Conservation (phyloP, 2,329 filamentous ascomycete species). For the Cytospora schulzeri region DNA sequence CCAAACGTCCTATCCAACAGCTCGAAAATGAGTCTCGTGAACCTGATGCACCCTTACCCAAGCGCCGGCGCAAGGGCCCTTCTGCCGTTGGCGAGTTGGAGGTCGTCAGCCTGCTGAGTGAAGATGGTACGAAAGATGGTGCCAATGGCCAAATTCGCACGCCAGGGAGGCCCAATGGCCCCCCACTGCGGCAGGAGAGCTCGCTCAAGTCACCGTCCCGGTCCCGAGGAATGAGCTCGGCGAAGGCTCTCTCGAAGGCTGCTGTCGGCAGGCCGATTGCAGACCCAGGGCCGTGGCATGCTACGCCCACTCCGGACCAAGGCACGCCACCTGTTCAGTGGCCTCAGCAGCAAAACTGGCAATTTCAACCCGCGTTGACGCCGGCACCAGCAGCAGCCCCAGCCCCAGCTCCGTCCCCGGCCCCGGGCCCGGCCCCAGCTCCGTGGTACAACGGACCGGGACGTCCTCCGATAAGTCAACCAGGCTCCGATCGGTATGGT, state of each 20-base stretch:
- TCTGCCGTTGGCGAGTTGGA: neutral
- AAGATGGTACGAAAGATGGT: neutral
- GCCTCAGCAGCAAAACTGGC: neutral
- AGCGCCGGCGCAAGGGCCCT: constrained; percentile 9
- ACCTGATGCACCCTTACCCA: neutral
- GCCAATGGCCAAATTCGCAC: neutral
- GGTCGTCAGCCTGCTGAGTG: neutral
- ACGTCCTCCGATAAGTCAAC: neutral
- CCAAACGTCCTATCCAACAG: neutral
- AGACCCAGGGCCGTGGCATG: neutral
- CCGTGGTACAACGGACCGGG: neutral
- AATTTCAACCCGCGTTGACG: neutral
- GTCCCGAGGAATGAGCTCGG: neutral
- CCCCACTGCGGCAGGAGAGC: neutral
- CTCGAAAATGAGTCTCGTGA: constrained; percentile 2
- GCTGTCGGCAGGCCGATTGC: neutral
- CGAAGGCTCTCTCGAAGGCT: constrained; percentile 12
- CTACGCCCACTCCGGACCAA: neutral
- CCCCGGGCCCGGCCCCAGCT: too few relatives aligned
- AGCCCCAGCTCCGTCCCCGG: too few relatives aligned
- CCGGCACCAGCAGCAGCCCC: too few relatives aligned
- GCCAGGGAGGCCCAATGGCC: neutral
- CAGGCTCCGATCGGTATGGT: neutral
- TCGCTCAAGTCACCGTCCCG: neutral
- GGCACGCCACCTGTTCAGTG: neutral